Percentiles rank a stretch among this genome's conserved stretches.
Conservation (phyloP, 345 rosid species). For the Melastoma malabathricum region DNA sequence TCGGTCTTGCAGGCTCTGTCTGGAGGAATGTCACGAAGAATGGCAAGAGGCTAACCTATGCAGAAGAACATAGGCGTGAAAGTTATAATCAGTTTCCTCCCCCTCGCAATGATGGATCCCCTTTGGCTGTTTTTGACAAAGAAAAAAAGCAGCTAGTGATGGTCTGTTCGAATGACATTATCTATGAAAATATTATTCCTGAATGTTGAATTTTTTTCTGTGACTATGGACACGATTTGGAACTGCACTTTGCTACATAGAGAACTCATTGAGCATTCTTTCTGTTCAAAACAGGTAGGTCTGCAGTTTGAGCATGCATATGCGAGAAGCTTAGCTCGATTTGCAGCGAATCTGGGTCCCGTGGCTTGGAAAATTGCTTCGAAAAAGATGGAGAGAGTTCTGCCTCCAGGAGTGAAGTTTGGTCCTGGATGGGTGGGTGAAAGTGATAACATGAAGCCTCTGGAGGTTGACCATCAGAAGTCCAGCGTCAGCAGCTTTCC, state of each 20-base stretch:
- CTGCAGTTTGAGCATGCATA: constrained; percentile 60
- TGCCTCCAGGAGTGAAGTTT: constrained; percentile 46
- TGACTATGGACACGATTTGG: too few species aligned
- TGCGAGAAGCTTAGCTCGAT: constrained; percentile 80
- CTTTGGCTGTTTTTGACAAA: constrained; percentile 37
- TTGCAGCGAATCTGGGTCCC: constrained; percentile 79
- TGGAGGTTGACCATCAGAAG: constrained; percentile 18
- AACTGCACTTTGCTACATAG: too few species aligned
- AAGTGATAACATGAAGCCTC: constrained; percentile 24
- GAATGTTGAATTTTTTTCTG: too few species aligned
- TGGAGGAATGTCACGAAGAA: constrained; percentile 69
- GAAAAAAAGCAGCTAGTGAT: constrained; percentile 58
- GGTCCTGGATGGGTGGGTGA: constrained; percentile 90
- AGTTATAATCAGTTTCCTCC: constrained; percentile 38
- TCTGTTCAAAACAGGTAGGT: constrained; percentile 51
- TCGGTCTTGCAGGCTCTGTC: constrained; percentile 63
- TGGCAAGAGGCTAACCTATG: constrained; percentile 60
- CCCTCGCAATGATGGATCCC: constrained; percentile 27
- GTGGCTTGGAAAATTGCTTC: constrained; percentile 64
- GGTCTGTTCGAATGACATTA: constrained; percentile 26
- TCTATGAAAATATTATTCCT: too few species aligned
- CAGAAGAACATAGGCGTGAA: constrained; percentile 73
- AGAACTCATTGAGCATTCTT: too few species aligned
- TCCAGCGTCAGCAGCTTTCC: neutral
- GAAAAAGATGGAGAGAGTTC: constrained; percentile 41